Evolutionary conservation across 192 early-diverging fungal genomes (phyloP), one percentile per base, ranked within the genome.

Genomic region (Coemansia sp.): DNA sequence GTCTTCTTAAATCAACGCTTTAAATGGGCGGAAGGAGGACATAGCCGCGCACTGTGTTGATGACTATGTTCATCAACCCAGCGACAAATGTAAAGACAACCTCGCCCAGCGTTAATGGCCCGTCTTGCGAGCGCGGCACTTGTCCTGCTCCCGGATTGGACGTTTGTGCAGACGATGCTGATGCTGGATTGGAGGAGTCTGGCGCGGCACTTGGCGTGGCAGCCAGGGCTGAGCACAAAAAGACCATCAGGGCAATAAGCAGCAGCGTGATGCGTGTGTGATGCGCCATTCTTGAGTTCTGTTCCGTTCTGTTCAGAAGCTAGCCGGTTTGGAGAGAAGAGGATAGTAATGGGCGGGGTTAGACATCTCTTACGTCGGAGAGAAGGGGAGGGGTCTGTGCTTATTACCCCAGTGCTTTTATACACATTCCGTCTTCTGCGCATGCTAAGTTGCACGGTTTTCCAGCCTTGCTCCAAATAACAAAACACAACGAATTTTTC

Each of bases 41-140:
- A 18, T 66, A 66, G 2, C 63, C 63, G 16, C 63, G 51, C 36
- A 65, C 6, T 1, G 64, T 57, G 38, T 66, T 66, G 39, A 51
- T 39, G 9, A 30, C 52, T 33, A 65, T 65, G 9, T 51, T 41
- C 33, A 55, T 23, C 63, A 64, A 14, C 3, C 63, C 63, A 64
- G 33, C 23, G 2, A 64, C 49, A 38, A 64, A 64, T 5, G 63
- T 53, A 23, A 55, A 18, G 20, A 65, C 52, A 35, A 57, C 64
- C 53, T 66, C 51, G 41, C 64, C 53, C 51, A 66, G 41, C 33
- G 52, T 66, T 35, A 57, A 5, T 0, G 46, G 52, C 9, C 36
- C 26, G 15, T 16, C 24, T 7, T 15, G 5, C 10, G 38, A 23
- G 6, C 15, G 52, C 23, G 6, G 24, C 52, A 26, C 1, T 30